phyloP scores from a whole-genome alignment of 2,329 filamentous ascomycete genomes.

The Aspergillus nomiae region DNA sequence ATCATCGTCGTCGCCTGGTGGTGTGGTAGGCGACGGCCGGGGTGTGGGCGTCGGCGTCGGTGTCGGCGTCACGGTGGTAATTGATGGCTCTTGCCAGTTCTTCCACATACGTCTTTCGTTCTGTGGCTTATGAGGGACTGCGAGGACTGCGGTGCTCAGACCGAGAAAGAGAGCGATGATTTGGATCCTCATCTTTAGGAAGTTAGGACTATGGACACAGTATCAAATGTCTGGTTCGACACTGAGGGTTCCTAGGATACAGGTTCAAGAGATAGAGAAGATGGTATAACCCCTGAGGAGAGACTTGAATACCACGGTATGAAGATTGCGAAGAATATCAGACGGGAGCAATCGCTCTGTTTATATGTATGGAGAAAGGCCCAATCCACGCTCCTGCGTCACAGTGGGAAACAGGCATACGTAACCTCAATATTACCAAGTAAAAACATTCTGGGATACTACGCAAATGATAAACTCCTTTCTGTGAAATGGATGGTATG shows the following conservation, averaged over 20 bases:
- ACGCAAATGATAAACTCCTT: not conserved
- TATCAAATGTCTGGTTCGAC: not conserved
- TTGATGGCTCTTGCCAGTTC: not conserved
- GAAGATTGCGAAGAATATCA: not conserved
- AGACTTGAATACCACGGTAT: not conserved
- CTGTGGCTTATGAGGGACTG: slow-evolving; percentile 4
- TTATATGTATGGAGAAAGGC: not conserved
- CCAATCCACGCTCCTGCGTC: not conserved
- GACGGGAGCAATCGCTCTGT: not conserved
- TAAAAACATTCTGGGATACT: not conserved
- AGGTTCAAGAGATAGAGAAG: not conserved
- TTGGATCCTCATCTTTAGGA: slow-evolving; percentile 14
- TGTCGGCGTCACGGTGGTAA: too few relatives aligned
- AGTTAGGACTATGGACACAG: not conserved
- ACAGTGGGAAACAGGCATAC: not conserved
- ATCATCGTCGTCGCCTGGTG: not conserved
- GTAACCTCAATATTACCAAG: not conserved
- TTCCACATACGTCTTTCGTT: not conserved
- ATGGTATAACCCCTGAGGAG: not conserved
- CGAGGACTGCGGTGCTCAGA: slow-evolving; percentile 12
- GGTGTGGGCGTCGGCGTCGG: not conserved
- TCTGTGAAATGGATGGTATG: not conserved
- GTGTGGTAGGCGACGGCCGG: not conserved
- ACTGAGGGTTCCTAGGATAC: not conserved
- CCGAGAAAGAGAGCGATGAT: slow-evolving; percentile 11